Conservation (phyloP, 1,139 yeast genomes). For the Casaregolazyma suthepensis region DNA sequence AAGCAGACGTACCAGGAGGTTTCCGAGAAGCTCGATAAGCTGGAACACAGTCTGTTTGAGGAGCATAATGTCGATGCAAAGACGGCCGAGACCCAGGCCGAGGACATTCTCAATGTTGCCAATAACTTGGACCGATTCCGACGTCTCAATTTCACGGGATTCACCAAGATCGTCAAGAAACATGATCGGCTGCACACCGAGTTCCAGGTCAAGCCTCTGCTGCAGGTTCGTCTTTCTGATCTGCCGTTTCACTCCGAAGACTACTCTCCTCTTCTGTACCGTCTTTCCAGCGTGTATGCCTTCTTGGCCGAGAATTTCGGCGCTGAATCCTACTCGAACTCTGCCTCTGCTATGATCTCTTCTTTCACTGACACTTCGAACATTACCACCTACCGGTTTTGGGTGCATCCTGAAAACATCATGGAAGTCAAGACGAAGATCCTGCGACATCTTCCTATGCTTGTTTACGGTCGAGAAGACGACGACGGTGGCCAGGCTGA, state of each 20-base stretch:
- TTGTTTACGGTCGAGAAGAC: conserved; percentile 53
- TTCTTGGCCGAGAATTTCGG: conserved; percentile 62
- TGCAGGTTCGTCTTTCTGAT: conserved; percentile 79
- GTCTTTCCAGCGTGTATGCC: conserved; percentile 74
- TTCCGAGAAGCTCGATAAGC: conserved; percentile 53
- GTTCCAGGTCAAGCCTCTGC: conserved; percentile 80
- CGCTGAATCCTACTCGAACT: conserved; percentile 22
- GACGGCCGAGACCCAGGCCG: conserved; percentile 59
- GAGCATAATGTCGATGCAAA: conserved; percentile 45
- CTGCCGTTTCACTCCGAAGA: conserved; percentile 94
- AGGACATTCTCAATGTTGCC: conserved; percentile 65
- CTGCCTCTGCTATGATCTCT: conserved; percentile 28
- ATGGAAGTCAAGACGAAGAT: conserved; percentile 96
- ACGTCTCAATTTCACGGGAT: conserved; percentile 89
- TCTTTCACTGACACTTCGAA: conserved; percentile 43
- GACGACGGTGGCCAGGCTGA: conserved; percentile 43
- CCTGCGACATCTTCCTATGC: conserved; percentile 85
- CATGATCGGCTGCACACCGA: conserved; percentile 86
- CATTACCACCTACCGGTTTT: conserved; percentile 77
- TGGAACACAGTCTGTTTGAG: conserved; percentile 46
- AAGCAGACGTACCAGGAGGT: conserved; percentile 62
- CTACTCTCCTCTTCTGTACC: conserved; percentile 82
- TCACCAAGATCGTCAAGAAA: conserved; percentile 87
- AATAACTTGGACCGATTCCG: conserved; percentile 87
- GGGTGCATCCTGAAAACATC: conserved; percentile 93